Evolutionary conservation across 1,284 basidiomycete species (phyloP), one percentile per base, ranked within the genome.

Genomic region (Porogramme epimiltina): DNA sequence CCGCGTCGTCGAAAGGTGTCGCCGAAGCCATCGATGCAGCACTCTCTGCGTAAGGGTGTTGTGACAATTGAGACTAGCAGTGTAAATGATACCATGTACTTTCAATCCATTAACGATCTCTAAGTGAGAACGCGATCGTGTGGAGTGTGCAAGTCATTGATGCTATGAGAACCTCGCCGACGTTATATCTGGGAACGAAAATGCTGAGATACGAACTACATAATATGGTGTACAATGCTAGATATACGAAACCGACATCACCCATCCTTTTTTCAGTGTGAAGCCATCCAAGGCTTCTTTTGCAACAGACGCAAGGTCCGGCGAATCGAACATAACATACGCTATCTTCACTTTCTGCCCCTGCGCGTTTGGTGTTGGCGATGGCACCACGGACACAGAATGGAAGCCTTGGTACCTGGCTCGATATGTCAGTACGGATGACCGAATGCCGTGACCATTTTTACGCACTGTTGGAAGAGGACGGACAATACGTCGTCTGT

Each of bases 381-480:
- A 81, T 57, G 75, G 83, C 5, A 77, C 78, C 44, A 93, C 85
- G 38, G 84, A 81, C 2, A 86, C 81, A 20, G 82, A 78, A 64
- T 84, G 76, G 72, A 90, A 89, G 22, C 91, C 91, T 64, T 86
- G 82, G 64, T 92, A 90, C 66, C 90, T 86, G 63, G 37, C 16
- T 15, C 3, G 18, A 34, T 20, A 33, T n/a, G 44, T 33, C 28
- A 31, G 13, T 8, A 31, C 28, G 28, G 8, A 31, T 6, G 6
- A 18, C 20, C 28, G 46, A 13, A 31, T 31, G 28, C 28, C 6
- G 28, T 31, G 46, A 51, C 37, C 16, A 23, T n/a, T n/a, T n/a
- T n/a, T 2, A 80, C 91, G 50, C 64, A 92, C 91, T 93, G 90
- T 72, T 93, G 89, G 73, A 94, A 93, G 18, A 94, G 72, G n/a